Base-by-base conservation (phyloP, 225 moss, liverwort and hornwort genomes). In the Antitrichia curtipendula region DNA sequence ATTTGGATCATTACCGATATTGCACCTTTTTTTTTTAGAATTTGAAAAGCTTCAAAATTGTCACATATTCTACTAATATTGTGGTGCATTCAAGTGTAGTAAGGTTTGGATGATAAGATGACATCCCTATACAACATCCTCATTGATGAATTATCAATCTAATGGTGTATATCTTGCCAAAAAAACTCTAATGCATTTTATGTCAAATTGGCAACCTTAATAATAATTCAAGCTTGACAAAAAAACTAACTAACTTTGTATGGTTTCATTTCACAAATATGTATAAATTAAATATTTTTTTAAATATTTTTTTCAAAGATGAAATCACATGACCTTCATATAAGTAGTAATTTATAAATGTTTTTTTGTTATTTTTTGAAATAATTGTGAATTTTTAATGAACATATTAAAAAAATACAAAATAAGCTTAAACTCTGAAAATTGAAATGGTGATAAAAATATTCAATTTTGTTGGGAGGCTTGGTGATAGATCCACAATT, bases 11-110 rank as follows among this genome's bases (percentile, higher is more conserved):
- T 47, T 17, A 47, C 4, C 4, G 15, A 15, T 14, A 50, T 11
- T 45, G 10, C 41, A 10, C 28, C 1, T 16, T 8, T 0, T 17
- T 28, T 70, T 45, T 27, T 29, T 1, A 2, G 27, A 0, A 1
- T 6, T 8, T 29, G 10, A 47, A 5, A 73, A 31, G 47, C 5
- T 72, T 43, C 41, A 15, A 28, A 72, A 9, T 45, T 16, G 9
- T 28, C 4, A 45, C 2, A 45, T 45, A 29, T 73, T 73, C 29
- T 45, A 28, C 1, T 73, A 29, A 18, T 31, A 4, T 31, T 6
- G 18, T 18, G 7, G 0, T 6, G 0, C 31, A 49, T 10, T 47
- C 47, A 9, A 18, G 3, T 3, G 18, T 47, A 10, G 45, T 17
- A 10, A 29, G 17, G 2, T 29, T 18, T 29, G 9, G 10, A 47